These are phyloP conservation scores for Brasilioporus rufonigricans DNA, from an alignment of 768 basidiomycete species.

Conservation along the genomic window DNA sequence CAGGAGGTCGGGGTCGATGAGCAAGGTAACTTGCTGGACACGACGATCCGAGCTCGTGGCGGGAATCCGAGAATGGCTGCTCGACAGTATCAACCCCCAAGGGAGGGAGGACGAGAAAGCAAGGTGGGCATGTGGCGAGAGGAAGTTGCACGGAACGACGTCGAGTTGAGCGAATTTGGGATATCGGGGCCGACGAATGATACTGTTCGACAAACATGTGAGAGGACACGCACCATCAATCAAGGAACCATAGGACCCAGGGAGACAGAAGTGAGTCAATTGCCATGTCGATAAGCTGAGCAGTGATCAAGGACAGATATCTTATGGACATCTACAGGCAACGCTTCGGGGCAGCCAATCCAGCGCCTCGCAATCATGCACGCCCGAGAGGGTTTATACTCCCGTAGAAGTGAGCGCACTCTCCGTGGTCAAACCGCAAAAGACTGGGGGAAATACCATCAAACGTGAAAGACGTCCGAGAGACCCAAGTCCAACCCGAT, in stretches of 20 bases:
- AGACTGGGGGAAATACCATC: background rate
- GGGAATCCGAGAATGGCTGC: background rate
- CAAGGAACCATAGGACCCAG: conserved; percentile 15
- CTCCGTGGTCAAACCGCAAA: conserved; percentile 19
- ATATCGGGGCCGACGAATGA: conserved; percentile 13
- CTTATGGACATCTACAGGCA: conserved; percentile 8
- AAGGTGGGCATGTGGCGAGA: conserved; percentile 59
- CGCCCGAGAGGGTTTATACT: conserved; percentile 24
- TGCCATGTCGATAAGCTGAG: background rate
- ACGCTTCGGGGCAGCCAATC: conserved; percentile 24
- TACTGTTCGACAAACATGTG: conserved; percentile 11
- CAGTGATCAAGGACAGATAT: background rate
- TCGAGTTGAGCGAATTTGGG: conserved; percentile 22
- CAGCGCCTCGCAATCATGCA: conserved; percentile 19
- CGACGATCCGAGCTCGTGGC: conserved; percentile 14
- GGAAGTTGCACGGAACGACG: conserved; percentile 43
- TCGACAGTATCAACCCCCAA: conserved; percentile 6
- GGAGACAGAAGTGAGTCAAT: conserved; percentile 22
- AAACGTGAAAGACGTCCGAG: conserved; percentile 20
- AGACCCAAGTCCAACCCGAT: conserved; percentile 30
- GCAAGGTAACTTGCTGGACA: conserved; percentile 24
- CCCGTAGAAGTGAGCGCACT: conserved; percentile 20
- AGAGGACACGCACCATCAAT: conserved; percentile 10
- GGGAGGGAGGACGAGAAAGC: conserved; percentile 17
- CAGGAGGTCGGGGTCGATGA: conserved; percentile 32